Evolutionary conservation across 2,329 filamentous ascomycete species (phyloP), one percentile per base, ranked within the genome.

Genomic region (Lasiodiplodia gonubiensis): DNA sequence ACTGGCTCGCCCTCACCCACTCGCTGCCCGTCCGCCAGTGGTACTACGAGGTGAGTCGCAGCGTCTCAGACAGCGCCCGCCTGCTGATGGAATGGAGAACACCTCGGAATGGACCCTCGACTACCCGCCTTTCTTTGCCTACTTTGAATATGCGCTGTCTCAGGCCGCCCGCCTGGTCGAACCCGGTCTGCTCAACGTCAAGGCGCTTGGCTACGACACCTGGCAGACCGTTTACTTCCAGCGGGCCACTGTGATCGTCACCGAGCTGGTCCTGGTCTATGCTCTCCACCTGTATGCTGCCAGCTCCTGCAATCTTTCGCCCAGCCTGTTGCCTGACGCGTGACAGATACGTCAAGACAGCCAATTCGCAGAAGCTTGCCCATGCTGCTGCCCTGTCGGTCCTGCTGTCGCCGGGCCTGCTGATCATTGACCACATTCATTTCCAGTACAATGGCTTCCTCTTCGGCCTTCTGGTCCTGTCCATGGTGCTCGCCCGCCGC

Each of bases 51-150:
- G 88, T 89, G 76, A 69, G 77, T 68, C 51, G 23, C 18, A 23
- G 12, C 10, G 30, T 18, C 57, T 21, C 23, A 37, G 21, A 21
- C 48, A 16, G 7, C 7, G 8, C n/a, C 35, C 21, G 27, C 16
- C 16, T 49, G 64, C 70, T 74, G 70, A 75, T 57, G 55, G 70
- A 49, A 10, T 42, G 33, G 1, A 90, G 85, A 91, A 94, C 82
- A 97, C 94, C 2, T 99, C 95, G 68, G 93, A 98, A 92, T 99
- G 95, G 95, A 99, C 95, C 0, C 90, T 99, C 75, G 95, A 99
- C 82, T 99, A 99, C 78, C 95, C 95, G 37, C 95, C 95, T 8
- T 97, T 98, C 82, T 99, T 99, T 77, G 95, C 95, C 72, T 94
- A 92, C 78, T 97, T 98, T 81, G 95, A 99, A 85, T 98, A 93